phyloP scores from a whole-genome alignment of 140 eudicot genomes.

The Cichorium intybus region DNA sequence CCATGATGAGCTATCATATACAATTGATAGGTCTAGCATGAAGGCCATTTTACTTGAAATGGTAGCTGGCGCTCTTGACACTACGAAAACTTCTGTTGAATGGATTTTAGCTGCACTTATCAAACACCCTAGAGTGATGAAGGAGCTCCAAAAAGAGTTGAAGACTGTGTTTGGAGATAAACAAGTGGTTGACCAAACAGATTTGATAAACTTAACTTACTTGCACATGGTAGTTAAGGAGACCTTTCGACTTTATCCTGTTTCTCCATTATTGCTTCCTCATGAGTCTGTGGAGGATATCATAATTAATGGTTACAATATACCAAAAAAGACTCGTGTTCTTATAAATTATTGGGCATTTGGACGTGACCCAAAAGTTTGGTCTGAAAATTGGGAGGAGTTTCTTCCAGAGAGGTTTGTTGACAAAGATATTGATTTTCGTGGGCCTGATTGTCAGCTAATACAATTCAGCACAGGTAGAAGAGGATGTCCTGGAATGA shows the following conservation, averaged over 20 bases:
- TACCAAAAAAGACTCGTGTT: slow-evolving; percentile 5
- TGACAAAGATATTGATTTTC: background rate
- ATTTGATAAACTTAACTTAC: background rate
- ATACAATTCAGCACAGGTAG: slow-evolving; percentile 11
- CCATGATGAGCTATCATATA: background rate
- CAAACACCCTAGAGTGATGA: slow-evolving; percentile 2
- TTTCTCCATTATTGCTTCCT: slow-evolving; percentile 13
- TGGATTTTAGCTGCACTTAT: slow-evolving; percentile 7
- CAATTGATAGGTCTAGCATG: slow-evolving; percentile 2
- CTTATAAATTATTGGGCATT: background rate
- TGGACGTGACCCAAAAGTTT: too few relatives aligned
- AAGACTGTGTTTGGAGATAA: background rate
- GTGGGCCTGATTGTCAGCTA: background rate
- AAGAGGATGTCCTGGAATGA: background rate
- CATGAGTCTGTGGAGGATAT: slow-evolving; percentile 14
- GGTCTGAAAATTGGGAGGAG: slow-evolving; percentile 14
- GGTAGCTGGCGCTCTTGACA: slow-evolving; percentile 1
- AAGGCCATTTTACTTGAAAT: slow-evolving; percentile 11
- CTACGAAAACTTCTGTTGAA: background rate
- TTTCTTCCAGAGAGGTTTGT: slow-evolving; percentile 11
- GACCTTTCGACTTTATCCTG: background rate
- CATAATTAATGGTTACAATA: background rate
- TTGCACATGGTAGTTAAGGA: slow-evolving; percentile 18
- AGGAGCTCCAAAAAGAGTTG: slow-evolving; percentile 2
- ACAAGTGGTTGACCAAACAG: background rate